Percentiles rank a stretch among this genome's conserved stretches.
Conservation (phyloP, 345 rosid genomes). For the Gynandropsis gynandra region DNA sequence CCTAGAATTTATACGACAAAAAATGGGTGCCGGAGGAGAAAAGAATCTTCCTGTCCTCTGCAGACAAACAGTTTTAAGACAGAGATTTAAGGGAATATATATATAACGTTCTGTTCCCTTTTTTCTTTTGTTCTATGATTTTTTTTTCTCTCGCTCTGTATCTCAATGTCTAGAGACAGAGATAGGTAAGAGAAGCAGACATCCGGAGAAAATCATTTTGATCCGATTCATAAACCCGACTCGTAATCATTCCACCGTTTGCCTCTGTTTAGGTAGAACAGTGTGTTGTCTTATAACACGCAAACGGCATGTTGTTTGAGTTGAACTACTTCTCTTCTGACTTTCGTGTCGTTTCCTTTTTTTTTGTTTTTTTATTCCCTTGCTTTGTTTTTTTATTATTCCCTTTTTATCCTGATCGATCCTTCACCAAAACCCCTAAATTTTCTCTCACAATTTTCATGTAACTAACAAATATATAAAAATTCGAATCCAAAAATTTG, state of each 20-base stretch:
- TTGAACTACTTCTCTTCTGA: neutral
- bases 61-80: slow-evolving; percentile 18
- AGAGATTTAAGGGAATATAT: neutral
- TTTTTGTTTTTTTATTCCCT: neutral
- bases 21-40: slow-evolving; percentile 6
- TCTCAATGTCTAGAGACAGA: slow-evolving; percentile 21
- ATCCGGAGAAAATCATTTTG: slow-evolving; percentile 14
- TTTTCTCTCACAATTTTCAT: no score
- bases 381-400: slow-evolving; percentile 4
- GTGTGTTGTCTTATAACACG: neutral
- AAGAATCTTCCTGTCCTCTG: slow-evolving; percentile 7
- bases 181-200: slow-evolving; percentile 16
- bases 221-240: slow-evolving; percentile 14
- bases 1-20: slow-evolving; percentile 7
- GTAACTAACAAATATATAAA: no score
- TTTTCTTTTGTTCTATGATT: neutral
- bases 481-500: no score
- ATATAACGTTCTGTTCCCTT: neutral
- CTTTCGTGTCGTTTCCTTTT: no score
- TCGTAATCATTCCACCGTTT: slow-evolving; percentile 14
- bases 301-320: slow-evolving; percentile 1
- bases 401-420: slow-evolving; percentile 16
- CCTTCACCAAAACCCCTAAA: slow-evolving; percentile 21
- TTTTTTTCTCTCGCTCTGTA: slow-evolving; percentile 12
- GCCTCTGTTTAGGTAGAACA: neutral